phyloP scores from a whole-genome alignment of 176 grass and related monocot species.

The Carex pumila region DNA sequence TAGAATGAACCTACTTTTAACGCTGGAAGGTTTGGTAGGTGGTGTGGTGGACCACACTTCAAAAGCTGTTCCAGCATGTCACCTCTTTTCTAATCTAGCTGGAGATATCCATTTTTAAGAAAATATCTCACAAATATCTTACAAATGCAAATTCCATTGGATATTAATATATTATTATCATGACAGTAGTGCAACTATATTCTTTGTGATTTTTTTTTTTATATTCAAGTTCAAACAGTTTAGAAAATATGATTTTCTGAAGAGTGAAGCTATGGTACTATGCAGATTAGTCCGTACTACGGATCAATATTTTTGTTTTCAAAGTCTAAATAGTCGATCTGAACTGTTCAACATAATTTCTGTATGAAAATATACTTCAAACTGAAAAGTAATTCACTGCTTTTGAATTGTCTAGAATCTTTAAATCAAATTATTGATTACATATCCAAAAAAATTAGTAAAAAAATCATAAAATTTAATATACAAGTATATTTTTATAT shows the following conservation, averaged over 20 bases:
- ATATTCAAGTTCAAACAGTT: background rate
- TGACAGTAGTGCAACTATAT: background rate
- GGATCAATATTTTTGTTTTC: no score
- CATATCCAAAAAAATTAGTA: no score
- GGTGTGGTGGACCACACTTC: slow-evolving; percentile 8
- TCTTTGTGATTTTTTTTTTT: background rate
- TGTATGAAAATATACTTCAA: no score
- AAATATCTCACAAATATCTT: background rate
- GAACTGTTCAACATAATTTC: no score
- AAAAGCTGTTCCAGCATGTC: background rate
- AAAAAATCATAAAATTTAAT: no score
- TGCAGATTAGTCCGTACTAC: no score
- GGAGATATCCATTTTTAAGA: slow-evolving; percentile 9
- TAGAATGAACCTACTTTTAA: slow-evolving; percentile 6
- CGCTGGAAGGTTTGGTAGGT: slow-evolving; percentile 15
- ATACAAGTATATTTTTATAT: no score
- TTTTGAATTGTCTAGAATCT: no score
- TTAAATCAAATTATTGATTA: no score
- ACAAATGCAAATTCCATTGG: background rate
- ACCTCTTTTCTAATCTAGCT: background rate
- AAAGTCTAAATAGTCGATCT: no score
- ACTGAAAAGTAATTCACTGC: no score
- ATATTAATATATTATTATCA: background rate
- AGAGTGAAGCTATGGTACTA: no score
- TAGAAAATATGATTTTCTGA: background rate